These are phyloP conservation scores for Cytospora piceae DNA, from an alignment of 2,329 filamentous ascomycete species.

Conservation along the genomic window DNA sequence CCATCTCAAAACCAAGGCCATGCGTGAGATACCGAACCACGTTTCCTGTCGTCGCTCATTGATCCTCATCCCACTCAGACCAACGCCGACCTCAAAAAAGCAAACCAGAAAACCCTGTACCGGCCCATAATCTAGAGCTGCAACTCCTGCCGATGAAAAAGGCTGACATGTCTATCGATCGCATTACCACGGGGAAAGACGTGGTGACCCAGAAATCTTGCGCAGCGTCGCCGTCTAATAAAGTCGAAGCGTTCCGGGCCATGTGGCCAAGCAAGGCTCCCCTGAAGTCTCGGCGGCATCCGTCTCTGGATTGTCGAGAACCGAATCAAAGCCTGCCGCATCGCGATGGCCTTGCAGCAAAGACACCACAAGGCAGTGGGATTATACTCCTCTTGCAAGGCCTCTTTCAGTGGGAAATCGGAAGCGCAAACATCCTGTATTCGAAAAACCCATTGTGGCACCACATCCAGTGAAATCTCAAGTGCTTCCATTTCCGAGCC, in stretches of 20 bases:
- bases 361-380: not conserved
- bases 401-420: not conserved
- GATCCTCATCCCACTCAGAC: not conserved
- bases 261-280: not conserved
- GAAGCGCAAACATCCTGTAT: not conserved
- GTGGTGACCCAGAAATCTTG: not conserved
- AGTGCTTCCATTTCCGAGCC: too few relatives aligned
- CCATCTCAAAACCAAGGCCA: slow-evolving; percentile 17
- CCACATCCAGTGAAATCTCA: not conserved
- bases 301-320: not conserved
- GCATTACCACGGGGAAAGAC: not conserved
- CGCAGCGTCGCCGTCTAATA: not conserved
- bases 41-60: slow-evolving; percentile 12
- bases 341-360: not conserved
- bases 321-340: not conserved
- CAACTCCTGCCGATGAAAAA: not conserved
- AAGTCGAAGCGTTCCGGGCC: not conserved
- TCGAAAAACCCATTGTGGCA: not conserved
- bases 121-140: not conserved
- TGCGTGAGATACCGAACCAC: slow-evolving; percentile 18
- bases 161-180: not conserved
- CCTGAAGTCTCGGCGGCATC: not conserved
- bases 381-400: not conserved
- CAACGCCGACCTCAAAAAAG: not conserved
- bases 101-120: slow-evolving; percentile 8